These are phyloP conservation scores for Pseudevernia furfuracea DNA, from an alignment of 495 filamentous ascomycete genomes.

Conservation along the genomic window DNA sequence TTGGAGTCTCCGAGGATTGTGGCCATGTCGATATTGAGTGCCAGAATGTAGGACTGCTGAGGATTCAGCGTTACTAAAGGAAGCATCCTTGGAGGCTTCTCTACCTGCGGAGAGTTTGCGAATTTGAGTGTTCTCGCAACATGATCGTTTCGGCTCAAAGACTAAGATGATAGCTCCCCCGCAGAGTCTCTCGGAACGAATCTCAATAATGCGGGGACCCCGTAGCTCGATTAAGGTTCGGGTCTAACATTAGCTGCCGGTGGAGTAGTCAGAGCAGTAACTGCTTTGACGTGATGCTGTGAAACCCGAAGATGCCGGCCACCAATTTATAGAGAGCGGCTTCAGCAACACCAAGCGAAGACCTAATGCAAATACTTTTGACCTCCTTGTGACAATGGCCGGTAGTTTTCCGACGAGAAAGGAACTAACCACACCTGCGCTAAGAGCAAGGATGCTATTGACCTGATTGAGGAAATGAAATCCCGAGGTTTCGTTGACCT, in stretches of 20 bases:
- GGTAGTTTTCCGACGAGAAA: no score
- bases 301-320: neutral
- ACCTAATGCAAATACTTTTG: neutral
- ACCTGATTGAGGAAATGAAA: no score
- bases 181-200: no score
- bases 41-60: neutral
- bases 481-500: neutral
- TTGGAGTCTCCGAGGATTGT: neutral
- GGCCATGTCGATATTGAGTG: neutral
- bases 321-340: neutral
- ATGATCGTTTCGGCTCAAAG: neutral
- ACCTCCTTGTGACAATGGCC: neutral
- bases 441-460: no score
- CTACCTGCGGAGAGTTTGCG: neutral
- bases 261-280: neutral
- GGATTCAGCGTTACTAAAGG: neutral
- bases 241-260: neutral
- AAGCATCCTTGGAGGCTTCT: neutral
- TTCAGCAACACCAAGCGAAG: neutral
- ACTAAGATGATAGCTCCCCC: no score
- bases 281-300: neutral
- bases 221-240: conserved; percentile 6
- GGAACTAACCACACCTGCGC: no score
- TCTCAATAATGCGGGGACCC: no score
- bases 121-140: no score